These are phyloP conservation scores for Pisolithus marmoratus DNA, from an alignment of 768 basidiomycete genomes.

Conservation along the genomic window DNA sequence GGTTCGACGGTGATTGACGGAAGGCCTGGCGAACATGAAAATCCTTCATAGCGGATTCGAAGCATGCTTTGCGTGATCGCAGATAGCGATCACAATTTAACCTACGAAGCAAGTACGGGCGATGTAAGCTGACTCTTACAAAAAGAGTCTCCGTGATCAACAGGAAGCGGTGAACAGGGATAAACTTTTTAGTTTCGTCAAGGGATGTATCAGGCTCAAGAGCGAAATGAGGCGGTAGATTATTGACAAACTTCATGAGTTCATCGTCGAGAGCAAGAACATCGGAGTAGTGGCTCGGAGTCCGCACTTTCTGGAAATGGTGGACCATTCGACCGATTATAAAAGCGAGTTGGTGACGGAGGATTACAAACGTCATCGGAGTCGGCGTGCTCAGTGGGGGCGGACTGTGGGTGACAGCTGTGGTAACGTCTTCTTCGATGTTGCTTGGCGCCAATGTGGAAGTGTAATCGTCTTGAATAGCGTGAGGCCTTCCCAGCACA, in stretches of 20 bases:
- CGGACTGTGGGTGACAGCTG: slow-evolving; percentile 41
- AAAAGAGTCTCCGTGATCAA: slow-evolving; percentile 87
- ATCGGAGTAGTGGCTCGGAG: slow-evolving; percentile 76
- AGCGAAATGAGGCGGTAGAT: slow-evolving; percentile 75
- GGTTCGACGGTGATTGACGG: slow-evolving; percentile 51
- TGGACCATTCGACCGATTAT: slow-evolving; percentile 90
- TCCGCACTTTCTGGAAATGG: slow-evolving; percentile 84
- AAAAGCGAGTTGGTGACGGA: slow-evolving; percentile 73
- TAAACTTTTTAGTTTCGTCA: slow-evolving; percentile 57
- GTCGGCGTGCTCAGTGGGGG: slow-evolving; percentile 68
- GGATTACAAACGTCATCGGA: slow-evolving; percentile 80
- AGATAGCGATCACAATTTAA: slow-evolving; percentile 75
- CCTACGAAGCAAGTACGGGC: slow-evolving; percentile 78
- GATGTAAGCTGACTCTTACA: slow-evolving; percentile 76
- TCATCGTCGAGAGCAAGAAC: slow-evolving; percentile 81
- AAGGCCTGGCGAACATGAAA: slow-evolving; percentile 74
- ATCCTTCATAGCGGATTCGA: slow-evolving; percentile 86
- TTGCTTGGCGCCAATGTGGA: slow-evolving; percentile 76
- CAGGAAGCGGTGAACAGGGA: slow-evolving; percentile 83
- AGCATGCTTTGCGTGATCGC: slow-evolving; percentile 80
- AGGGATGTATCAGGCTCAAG: slow-evolving; percentile 71
- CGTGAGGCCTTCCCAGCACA: slow-evolving; percentile 84
- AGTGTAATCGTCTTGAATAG: slow-evolving; percentile 85
- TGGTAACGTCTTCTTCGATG: slow-evolving; percentile 54
- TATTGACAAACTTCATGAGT: slow-evolving; percentile 65